These are phyloP conservation scores for Yamadazyma dendronema DNA, from an alignment of 1,139 yeast genomes.

Conservation along the genomic window DNA sequence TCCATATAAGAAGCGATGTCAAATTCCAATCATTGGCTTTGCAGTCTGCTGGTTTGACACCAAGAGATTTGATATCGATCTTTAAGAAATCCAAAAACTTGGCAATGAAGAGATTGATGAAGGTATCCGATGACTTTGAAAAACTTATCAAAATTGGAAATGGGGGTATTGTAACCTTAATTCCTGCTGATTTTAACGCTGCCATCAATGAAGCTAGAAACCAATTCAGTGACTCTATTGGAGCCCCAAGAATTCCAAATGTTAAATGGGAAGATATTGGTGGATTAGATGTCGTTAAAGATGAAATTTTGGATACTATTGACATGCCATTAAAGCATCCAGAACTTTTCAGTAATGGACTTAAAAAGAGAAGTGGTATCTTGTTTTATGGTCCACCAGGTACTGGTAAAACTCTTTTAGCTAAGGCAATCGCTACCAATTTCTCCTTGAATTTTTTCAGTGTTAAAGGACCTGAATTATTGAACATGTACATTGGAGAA, in stretches of 20 bases:
- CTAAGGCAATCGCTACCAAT: slow-evolving; percentile 95
- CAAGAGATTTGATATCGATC: slow-evolving; percentile 76
- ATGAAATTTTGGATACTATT: slow-evolving; percentile 89
- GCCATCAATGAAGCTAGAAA: slow-evolving; percentile 83
- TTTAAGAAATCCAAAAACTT: slow-evolving; percentile 61
- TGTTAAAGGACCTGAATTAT: slow-evolving; percentile 92
- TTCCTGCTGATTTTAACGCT: slow-evolving; percentile 62
- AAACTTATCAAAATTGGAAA: slow-evolving; percentile 35
- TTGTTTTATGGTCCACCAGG: slow-evolving; percentile 98
- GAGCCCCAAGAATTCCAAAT: slow-evolving; percentile 94
- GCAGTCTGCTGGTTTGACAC: slow-evolving; percentile 91
- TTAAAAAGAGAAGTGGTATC: slow-evolving; percentile 91
- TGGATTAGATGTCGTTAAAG: slow-evolving; percentile 84
- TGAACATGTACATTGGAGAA: slow-evolving; percentile 98
- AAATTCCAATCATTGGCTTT: slow-evolving; percentile 61
- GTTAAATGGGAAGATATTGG: slow-evolving; percentile 97
- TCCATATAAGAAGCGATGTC: slow-evolving; percentile 50
- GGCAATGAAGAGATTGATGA: slow-evolving; percentile 52
- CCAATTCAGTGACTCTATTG: slow-evolving; percentile 89
- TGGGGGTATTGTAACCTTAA: slow-evolving; percentile 56
- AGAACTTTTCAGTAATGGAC: slow-evolving; percentile 79
- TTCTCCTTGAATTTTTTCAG: slow-evolving; percentile 91
- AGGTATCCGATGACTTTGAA: slow-evolving; percentile 16
- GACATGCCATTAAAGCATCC: slow-evolving; percentile 96
- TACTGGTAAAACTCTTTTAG: slow-evolving; percentile 91